Percentiles rank a stretch among this genome's conserved stretches.
These are phyloP conservation scores for Stagonosporopsis chrysanthemi DNA, from an alignment of 2,329 filamentous ascomycete genomes.

Conservation along the genomic window DNA sequence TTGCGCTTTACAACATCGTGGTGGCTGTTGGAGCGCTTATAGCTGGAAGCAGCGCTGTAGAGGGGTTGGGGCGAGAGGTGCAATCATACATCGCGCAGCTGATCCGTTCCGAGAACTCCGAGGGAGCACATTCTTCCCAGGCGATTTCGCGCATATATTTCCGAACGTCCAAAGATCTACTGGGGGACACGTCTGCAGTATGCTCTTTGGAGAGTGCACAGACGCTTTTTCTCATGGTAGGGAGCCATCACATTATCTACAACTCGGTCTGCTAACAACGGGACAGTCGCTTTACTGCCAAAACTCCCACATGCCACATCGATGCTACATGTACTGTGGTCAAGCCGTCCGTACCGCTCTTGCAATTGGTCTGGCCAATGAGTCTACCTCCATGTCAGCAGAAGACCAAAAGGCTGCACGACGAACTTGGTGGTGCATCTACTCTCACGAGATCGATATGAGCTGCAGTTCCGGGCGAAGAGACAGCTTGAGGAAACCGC, in stretches of 20 bases:
- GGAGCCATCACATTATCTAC: background rate
- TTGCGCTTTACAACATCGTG: background rate
- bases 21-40: slow-evolving; percentile 1
- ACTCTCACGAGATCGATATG: slow-evolving; percentile 4
- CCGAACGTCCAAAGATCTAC: background rate
- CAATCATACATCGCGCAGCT: background rate
- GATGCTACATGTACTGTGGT: slow-evolving; percentile 5
- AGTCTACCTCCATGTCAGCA: background rate
- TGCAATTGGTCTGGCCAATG: background rate
- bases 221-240: background rate
- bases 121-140: background rate
- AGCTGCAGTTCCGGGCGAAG: slow-evolving; percentile 2
- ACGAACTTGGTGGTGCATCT: slow-evolving; percentile 3
- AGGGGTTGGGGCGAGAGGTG: background rate
- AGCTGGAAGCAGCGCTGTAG: background rate
- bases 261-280: background rate
- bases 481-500: background rate
- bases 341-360: slow-evolving; percentile 1
- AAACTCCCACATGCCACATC: background rate
- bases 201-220: slow-evolving; percentile 1
- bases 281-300: background rate
- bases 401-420: background rate
- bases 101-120: background rate
- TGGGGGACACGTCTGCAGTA: background rate
- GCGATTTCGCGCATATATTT: background rate